Base-by-base conservation (phyloP, 768 basidiomycete species). In the Mycena sanguinolenta region DNA sequence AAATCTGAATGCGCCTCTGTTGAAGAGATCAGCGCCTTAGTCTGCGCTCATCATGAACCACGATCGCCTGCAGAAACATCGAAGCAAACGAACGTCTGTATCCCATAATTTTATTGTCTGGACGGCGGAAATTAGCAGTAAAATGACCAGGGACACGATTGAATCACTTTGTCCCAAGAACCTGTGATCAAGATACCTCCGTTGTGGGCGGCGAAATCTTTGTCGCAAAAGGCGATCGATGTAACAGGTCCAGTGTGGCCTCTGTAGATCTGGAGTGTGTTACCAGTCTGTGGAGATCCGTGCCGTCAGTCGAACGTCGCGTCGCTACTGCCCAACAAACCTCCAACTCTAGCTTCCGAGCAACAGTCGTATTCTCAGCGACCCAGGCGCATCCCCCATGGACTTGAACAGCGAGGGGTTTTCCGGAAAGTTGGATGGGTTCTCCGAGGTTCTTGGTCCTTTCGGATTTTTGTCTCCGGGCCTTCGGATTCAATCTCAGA, bases 161-260 rank as follows among this genome's bases (percentile, higher is more conserved):
- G 27, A 62, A 59, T 53, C 71, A 89, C 94, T 81, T 89, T 91
- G 79, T 99, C 98, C 98, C 98, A 99, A 54, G 96, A 96, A 25
- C 94, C 96, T 52, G 94, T 95, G 71, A 99, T 87, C 42, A 99
- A 81, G 10, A 93, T 78, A 70, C 85, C 84, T 16, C 78, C 80
- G 65, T 86, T 82, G 17, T 79, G 82, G 42, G 84, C 81, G 14
- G 83, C 82, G 28, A 74, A 69, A 19, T 63, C 73, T 64, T 79
- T 83, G 71, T 89, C 84, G 72, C 82, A 87, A 75, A 98, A 92
- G 8, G 90, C 90, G 36, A 99, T 82, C 38, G 87, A 90, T 4
- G 97, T 97, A 57, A 97, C 95, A 38, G 97, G 97, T 7, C 93
- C 97, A 2, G 87, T 88, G 77, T 99, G 97, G 0, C 95, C 96